Evolutionary conservation across 75 land plant species (phyloP).

Genomic region (Selaginella tamariscina): DNA sequence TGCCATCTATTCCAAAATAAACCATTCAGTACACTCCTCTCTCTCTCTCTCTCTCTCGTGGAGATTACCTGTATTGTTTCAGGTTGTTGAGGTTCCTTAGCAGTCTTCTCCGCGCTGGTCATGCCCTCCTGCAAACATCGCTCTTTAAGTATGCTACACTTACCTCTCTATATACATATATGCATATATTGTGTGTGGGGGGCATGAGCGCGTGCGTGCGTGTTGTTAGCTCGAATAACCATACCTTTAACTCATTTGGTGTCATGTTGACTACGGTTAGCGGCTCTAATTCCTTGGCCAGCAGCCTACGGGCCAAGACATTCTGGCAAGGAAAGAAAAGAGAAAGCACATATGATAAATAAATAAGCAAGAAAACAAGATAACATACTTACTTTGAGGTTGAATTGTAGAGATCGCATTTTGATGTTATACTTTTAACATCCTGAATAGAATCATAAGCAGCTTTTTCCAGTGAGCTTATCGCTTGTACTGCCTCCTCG

Average conservation of each 20-base stretch:
- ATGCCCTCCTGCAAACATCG: constrained; percentile 83
- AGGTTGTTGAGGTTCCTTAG: constrained; percentile 62
- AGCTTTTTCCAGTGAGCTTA: constrained; percentile 54
- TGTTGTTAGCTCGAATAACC: no score
- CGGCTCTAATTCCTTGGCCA: constrained; percentile 79
- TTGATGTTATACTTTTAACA: constrained; percentile 89
- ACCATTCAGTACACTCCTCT: background rate
- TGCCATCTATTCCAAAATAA: constrained; percentile 48
- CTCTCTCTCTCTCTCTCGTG: background rate
- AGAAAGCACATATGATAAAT: constrained; percentile 9
- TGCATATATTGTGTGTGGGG: no score
- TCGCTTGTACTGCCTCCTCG: constrained; percentile 45
- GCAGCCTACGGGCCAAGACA: constrained; percentile 52
- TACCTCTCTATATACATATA: no score
- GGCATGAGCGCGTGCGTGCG: no score
- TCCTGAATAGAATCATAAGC: constrained; percentile 51
- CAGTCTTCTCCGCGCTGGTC: constrained; percentile 65
- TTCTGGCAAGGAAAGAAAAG: constrained; percentile 34
- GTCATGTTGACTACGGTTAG: constrained; percentile 64
- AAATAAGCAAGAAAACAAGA: background rate
- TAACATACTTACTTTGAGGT: constrained; percentile 50
- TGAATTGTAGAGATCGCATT: constrained; percentile 68
- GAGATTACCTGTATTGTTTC: constrained; percentile 63
- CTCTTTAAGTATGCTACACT: no score
- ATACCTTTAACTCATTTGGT: constrained; percentile 82